phyloP scores from a whole-genome alignment of 352 stramenopile species.

The Globisporangium nagaii region DNA sequence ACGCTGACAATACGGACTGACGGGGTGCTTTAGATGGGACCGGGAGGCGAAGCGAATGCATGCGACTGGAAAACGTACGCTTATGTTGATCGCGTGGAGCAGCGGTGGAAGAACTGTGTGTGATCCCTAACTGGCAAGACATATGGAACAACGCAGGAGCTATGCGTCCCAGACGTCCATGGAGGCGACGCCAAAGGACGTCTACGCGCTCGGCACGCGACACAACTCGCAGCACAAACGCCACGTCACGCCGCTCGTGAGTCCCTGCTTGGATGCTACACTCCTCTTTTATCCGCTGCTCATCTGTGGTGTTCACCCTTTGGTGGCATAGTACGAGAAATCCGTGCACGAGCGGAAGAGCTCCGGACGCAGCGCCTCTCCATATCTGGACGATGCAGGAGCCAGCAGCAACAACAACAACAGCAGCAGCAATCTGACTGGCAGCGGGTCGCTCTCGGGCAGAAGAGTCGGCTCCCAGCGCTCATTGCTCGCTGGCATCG shows the following conservation, averaged over 20 bases:
- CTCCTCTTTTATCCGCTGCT: not conserved
- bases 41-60: conserved; percentile 31
- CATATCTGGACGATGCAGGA: conserved; percentile 11
- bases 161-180: conserved; percentile 57
- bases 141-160: conserved; percentile 23
- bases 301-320: not conserved
- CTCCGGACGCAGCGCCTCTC: not conserved
- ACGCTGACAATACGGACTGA: too few relatives aligned
- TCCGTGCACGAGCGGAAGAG: not conserved
- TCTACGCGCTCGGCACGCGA: conserved; percentile 15
- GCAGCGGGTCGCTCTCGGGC: conserved; percentile 26
- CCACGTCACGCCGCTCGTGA: conserved; percentile 56
- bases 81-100: too few relatives aligned
- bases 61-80: conserved; percentile 72
- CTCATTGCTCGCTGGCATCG: conserved; percentile 72
- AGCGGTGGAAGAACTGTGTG: not conserved
- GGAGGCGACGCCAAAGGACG: conserved; percentile 22
- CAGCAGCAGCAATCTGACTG: conserved; percentile 17
- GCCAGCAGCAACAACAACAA: not conserved
- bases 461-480: conserved; percentile 42
- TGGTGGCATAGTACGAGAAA: conserved; percentile 25
- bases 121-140: not conserved
- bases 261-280: not conserved
- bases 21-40: conserved; percentile 58
- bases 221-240: conserved; percentile 63